phyloP scores from a whole-genome alignment of 176 grass and related monocot genomes.

The Musa beccarii region DNA sequence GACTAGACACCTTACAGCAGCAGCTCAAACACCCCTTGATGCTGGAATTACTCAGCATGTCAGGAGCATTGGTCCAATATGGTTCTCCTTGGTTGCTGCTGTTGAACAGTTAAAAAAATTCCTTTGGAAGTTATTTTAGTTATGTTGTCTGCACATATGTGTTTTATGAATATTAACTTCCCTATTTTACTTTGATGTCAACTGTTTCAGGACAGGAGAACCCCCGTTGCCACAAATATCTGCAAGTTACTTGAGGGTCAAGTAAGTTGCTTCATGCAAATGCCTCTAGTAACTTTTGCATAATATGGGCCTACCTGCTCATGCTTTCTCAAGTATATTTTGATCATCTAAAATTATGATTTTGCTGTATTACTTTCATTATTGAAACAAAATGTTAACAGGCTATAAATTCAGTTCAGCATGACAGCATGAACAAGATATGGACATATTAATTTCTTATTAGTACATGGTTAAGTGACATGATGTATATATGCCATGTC shows the following conservation, averaged over 20 bases:
- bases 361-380: too few relatives aligned
- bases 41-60: conserved; percentile 27
- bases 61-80: conserved; percentile 39
- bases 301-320: too few relatives aligned
- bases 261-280: conserved; percentile 37
- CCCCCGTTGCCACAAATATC: conserved; percentile 55
- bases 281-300: too few relatives aligned
- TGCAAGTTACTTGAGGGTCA: conserved; percentile 62
- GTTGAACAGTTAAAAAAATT: conserved; percentile 35
- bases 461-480: too few relatives aligned
- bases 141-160: conserved; percentile 20
- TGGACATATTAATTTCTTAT: too few relatives aligned
- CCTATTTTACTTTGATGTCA: background rate
- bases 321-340: background rate
- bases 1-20: conserved; percentile 23
- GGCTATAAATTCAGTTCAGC: too few relatives aligned
- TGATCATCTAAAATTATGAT: background rate
- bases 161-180: too few relatives aligned
- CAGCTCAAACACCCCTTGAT: conserved; percentile 23
- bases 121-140: too few relatives aligned
- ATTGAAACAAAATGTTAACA: too few relatives aligned
- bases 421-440: too few relatives aligned
- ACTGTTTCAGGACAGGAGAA: conserved; percentile 65
- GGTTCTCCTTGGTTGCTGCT: conserved; percentile 72
- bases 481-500: too few relatives aligned